These are phyloP conservation scores for Centaurea solstitialis DNA, from an alignment of 129 eudicot genomes.

Conservation along the genomic window DNA sequence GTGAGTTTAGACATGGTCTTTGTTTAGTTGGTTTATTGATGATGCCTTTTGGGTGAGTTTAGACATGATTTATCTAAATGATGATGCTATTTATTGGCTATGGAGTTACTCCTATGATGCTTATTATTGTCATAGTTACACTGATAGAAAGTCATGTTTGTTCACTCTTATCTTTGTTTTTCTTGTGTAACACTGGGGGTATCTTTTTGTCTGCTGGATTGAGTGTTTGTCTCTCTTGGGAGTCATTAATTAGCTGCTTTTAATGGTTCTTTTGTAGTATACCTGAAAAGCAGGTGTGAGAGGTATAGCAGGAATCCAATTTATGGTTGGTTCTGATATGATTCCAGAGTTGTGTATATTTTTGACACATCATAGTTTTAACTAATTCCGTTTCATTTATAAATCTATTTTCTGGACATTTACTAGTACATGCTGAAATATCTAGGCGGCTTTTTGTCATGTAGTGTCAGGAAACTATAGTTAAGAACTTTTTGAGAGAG, in stretches of 20 bases:
- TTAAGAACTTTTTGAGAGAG: neutral
- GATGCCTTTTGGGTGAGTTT: neutral
- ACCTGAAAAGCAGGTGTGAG: no score
- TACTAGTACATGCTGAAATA: neutral
- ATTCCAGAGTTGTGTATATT: no score
- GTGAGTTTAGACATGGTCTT: no score
- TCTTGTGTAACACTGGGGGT: neutral
- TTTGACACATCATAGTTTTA: no score
- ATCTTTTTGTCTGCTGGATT: neutral
- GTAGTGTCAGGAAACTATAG: neutral
- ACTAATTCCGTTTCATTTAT: neutral
- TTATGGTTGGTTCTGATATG: no score
- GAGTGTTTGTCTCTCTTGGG: neutral
- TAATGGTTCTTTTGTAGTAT: neutral
- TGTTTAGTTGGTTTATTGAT: neutral
- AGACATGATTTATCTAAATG: slow-evolving; percentile 41
- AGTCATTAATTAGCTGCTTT: no score
- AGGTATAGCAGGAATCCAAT: no score
- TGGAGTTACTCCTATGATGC: slow-evolving; percentile 57
- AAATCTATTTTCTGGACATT: neutral
- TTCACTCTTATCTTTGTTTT: neutral
- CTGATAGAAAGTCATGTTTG: slow-evolving; percentile 48
- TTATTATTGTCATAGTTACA: slow-evolving; percentile 57
- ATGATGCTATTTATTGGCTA: slow-evolving; percentile 40
- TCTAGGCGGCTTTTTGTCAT: neutral